Conservation (phyloP, 768 basidiomycete genomes). For the Solioccasus polychromus region DNA sequence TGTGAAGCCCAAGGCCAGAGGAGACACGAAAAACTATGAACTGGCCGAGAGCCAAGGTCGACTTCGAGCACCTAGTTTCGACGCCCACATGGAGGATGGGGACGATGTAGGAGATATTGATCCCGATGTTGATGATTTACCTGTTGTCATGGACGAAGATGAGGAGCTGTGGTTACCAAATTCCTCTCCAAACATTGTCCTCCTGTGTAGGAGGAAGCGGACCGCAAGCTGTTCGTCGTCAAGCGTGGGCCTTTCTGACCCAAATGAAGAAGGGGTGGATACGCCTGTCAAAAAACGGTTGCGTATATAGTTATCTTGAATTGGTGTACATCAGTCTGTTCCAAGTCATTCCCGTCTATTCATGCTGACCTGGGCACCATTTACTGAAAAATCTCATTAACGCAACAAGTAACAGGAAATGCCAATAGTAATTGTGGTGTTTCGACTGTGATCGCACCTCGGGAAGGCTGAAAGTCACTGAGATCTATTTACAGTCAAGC, state of each 20-base stretch:
- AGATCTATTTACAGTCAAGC: too few species aligned
- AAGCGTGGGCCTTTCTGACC: constrained; percentile 20
- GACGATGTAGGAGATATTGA: constrained; percentile 1
- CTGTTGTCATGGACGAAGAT: constrained; percentile 22
- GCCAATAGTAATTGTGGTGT: too few species aligned
- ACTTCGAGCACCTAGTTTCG: too few species aligned
- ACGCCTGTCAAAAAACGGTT: constrained; percentile 28
- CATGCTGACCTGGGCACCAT: too few species aligned
- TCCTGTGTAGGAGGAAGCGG: constrained; percentile 30
- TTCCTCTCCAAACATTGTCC: constrained; percentile 42
- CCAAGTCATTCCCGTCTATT: too few species aligned
- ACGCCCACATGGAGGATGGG: neutral
- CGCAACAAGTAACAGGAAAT: too few species aligned
- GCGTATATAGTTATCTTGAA: constrained; percentile 7
- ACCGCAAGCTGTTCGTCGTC: constrained; percentile 25
- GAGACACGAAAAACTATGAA: constrained; percentile 4
- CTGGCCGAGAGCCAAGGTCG: constrained; percentile 7
- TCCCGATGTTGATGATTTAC: neutral
- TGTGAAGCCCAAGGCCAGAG: constrained; percentile 33
- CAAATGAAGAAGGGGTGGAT: constrained; percentile 10
- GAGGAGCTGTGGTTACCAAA: constrained; percentile 41
- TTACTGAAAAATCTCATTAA: too few species aligned
- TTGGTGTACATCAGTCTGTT: too few species aligned
- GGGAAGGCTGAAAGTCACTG: too few species aligned
- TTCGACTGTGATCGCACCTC: too few species aligned